Evolutionary conservation across 176 grass and related monocot species (phyloP).

Genomic region (Oryza longistaminata): DNA sequence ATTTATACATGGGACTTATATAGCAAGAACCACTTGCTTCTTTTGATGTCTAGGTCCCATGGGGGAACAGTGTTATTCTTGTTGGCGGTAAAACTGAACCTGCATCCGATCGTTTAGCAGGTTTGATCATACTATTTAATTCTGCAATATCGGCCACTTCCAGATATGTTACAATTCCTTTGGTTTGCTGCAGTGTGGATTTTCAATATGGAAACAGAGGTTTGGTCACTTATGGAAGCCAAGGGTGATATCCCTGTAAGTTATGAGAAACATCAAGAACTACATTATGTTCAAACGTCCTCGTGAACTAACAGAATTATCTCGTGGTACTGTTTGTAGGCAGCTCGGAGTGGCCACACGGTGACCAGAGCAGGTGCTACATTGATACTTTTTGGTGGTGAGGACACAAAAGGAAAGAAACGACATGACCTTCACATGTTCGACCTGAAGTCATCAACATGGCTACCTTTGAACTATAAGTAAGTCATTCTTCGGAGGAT

Average conservation of each 20-base stretch:
- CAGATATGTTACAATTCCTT: constrained; percentile 29
- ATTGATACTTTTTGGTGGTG: constrained; percentile 92
- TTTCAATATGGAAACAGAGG: constrained; percentile 75
- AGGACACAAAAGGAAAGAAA: constrained; percentile 90
- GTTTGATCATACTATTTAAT: constrained; percentile 45
- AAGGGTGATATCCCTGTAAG: constrained; percentile 97
- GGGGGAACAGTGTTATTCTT: constrained; percentile 80
- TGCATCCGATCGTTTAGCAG: constrained; percentile 69
- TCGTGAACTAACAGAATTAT: constrained; percentile 21
- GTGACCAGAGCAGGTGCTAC: constrained; percentile 77
- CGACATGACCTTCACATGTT: constrained; percentile 96
- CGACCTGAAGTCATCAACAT: constrained; percentile 85
- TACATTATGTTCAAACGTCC: background rate
- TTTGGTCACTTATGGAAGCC: constrained; percentile 83
- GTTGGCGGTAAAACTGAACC: constrained; percentile 94
- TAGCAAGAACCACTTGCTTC: constrained; percentile 3
- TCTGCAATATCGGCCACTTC: background rate
- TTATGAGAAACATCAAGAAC: constrained; percentile 15
- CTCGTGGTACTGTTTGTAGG: constrained; percentile 49
- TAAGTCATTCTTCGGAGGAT: constrained; percentile 34
- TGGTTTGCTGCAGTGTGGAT: constrained; percentile 70
- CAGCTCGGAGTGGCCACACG: constrained; percentile 79
- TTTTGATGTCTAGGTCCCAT: constrained; percentile 60
- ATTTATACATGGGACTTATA: background rate
- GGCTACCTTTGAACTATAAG: constrained; percentile 99